phyloP scores from a whole-genome alignment of 768 basidiomycete species.

The Grammothele lineata region DNA sequence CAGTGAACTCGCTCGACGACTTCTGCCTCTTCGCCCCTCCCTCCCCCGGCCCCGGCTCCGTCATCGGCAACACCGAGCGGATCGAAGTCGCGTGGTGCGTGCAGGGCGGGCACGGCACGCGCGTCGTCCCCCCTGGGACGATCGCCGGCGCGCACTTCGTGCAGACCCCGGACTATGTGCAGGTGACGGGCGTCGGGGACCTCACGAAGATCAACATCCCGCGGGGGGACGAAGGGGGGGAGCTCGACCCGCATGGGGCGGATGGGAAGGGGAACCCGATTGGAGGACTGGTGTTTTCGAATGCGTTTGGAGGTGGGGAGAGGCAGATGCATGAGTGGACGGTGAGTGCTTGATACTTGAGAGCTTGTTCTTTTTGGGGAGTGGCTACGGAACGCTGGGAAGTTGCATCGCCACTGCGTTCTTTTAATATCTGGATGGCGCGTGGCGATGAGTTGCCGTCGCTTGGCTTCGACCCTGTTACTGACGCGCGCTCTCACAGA shows the following conservation, averaged over 20 bases:
- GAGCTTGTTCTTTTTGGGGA: no score
- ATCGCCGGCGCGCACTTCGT: conserved; percentile 69
- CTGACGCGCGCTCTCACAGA: conserved; percentile 31
- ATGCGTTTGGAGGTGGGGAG: conserved; percentile 53
- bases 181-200: conserved; percentile 66
- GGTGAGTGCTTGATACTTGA: no score
- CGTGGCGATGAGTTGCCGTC: no score
- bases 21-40: conserved; percentile 54
- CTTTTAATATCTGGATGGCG: no score
- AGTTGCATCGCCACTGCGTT: no score
- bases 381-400: no score
- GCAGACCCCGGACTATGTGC: conserved; percentile 68
- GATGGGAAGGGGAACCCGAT: conserved; percentile 57
- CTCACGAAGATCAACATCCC: conserved; percentile 64
- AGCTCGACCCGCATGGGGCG: conserved; percentile 70
- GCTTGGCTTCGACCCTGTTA: no score
- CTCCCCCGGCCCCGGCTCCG: conserved; percentile 43
- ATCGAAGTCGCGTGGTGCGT: conserved; percentile 53
- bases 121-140: conserved; percentile 69
- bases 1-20: conserved; percentile 59
- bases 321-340: conserved; percentile 71
- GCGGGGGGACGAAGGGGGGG: conserved; percentile 52
- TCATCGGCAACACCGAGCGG: conserved; percentile 58
- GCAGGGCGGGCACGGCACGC: conserved; percentile 54
- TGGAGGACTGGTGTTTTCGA: conserved; percentile 71